Evolutionary conservation across 2,329 filamentous ascomycete species (phyloP), one percentile per base, ranked within the genome.

Genomic region (Grosmannia huntii): DNA sequence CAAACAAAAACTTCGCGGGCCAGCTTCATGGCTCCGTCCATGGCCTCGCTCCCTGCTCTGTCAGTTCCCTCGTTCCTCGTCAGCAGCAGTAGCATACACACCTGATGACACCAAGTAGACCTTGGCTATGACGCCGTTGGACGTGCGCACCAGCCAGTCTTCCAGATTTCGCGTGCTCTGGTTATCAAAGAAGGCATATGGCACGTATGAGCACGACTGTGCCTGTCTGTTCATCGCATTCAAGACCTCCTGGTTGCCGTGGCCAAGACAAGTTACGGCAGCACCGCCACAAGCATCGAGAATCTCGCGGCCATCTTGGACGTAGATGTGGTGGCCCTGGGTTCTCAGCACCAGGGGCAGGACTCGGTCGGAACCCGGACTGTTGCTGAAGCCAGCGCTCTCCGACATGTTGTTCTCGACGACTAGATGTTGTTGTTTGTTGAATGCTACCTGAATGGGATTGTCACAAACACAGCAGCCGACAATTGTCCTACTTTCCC

Each of bases 211-310:
- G 21, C 65, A 60, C 4, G 60, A 59, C 3, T 61, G 54, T 50
- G 67, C 61, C 64, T 90, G 86, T 12, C 75, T 64, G 5, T 73
- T 69, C 53, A 89, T 77, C 0, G 84, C 86, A 3, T 78, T 71
- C n/a, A 74, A 73, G 14, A 91, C 80, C 53, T 83, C 74, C 50
- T 75, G 66, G 54, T 85, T 77, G 41, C 80, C 82, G 64, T 89
- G 83, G 7, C 88, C 88, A 12, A 92, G 72, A 66, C 84, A 86
- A 12, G 83, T 76, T 3, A 90, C 87, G 25, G 84, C 86, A 4
- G 88, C 85, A 23, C 89, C 89, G 33, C 85, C 81, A 25, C 84
- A 87, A 1, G 82, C 84, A 68, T 92, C 88, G 16, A 90, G 77
- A 51, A 94, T 78, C 44, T 72, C 74, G 27, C 77, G 75, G 2